These are phyloP conservation scores for Botryotinia narcissicola DNA, from an alignment of 2,329 filamentous ascomycete genomes.

Conservation along the genomic window DNA sequence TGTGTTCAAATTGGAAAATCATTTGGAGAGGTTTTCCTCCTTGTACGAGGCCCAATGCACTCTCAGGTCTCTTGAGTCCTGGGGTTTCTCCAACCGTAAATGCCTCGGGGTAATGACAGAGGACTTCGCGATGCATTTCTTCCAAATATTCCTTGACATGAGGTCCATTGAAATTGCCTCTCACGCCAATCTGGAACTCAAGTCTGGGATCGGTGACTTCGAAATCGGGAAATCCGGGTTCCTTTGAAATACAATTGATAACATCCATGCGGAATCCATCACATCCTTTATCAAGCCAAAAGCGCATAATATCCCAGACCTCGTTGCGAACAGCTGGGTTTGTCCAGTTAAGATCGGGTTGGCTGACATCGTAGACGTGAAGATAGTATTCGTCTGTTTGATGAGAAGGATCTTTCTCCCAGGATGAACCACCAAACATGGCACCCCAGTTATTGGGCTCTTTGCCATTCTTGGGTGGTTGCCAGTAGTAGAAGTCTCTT, in stretches of 20 bases:
- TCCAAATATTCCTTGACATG: constrained; percentile 52
- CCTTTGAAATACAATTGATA: constrained; percentile 66
- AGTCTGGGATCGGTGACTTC: constrained; percentile 39
- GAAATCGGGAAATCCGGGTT: constrained; percentile 54
- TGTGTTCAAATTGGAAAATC: constrained; percentile 69
- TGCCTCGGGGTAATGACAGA: constrained; percentile 45
- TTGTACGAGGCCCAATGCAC: constrained; percentile 53
- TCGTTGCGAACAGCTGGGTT: constrained; percentile 62
- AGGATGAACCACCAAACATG: constrained; percentile 43
- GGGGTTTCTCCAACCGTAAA: constrained; percentile 53
- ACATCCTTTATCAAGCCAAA: constrained; percentile 67
- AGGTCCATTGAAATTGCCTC: constrained; percentile 57
- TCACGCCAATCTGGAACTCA: constrained; percentile 39
- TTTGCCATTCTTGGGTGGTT: constrained; percentile 38
- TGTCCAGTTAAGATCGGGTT: constrained; percentile 79
- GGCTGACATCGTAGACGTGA: constrained; percentile 63
- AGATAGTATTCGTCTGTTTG: constrained; percentile 53
- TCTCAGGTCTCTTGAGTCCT: constrained; percentile 45
- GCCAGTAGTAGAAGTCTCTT: constrained; percentile 66
- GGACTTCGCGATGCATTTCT: constrained; percentile 41
- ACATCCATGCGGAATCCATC: constrained; percentile 60
- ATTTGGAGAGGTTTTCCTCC: constrained; percentile 62
- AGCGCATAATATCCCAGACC: constrained; percentile 67
- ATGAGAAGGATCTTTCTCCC: constrained; percentile 49
- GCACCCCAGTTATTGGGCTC: constrained; percentile 48